Evolutionary conservation across 306 rosid species (phyloP).

Genomic region (Rosa rugosa): DNA sequence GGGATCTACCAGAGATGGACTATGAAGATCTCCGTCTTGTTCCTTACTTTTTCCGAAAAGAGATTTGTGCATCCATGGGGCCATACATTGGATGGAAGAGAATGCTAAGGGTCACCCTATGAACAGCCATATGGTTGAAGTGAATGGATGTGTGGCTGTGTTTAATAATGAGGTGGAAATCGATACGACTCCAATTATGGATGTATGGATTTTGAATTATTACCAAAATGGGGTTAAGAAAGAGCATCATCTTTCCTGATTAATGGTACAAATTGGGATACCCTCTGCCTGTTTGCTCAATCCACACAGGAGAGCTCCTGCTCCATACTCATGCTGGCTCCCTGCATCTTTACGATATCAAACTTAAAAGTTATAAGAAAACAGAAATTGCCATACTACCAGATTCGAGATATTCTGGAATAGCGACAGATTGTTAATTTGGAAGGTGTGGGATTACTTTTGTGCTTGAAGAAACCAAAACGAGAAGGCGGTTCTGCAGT

Average conservation of each 20-base stretch:
- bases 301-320: slow-evolving; percentile 8
- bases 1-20: not conserved
- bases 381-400: too few relatives aligned
- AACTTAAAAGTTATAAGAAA: not conserved
- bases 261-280: not conserved
- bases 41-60: not conserved
- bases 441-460: too few relatives aligned
- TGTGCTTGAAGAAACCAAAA: too few relatives aligned
- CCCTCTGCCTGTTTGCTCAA: not conserved
- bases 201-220: slow-evolving; percentile 17
- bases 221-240: slow-evolving; percentile 3
- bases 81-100: not conserved
- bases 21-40: not conserved
- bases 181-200: not conserved
- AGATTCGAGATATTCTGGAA: too few relatives aligned
- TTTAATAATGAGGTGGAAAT: not conserved
- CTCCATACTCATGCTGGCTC: not conserved
- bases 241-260: not conserved
- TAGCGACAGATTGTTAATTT: too few relatives aligned
- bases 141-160: not conserved
- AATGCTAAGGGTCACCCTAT: not conserved
- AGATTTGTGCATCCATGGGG: slow-evolving; percentile 12
- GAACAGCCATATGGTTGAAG: not conserved
- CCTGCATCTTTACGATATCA: not conserved
- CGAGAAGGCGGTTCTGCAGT: too few relatives aligned